Evolutionary conservation across 371 early-diverging fungal genomes (phyloP).

Genomic region (Mucor ambiguus): DNA sequence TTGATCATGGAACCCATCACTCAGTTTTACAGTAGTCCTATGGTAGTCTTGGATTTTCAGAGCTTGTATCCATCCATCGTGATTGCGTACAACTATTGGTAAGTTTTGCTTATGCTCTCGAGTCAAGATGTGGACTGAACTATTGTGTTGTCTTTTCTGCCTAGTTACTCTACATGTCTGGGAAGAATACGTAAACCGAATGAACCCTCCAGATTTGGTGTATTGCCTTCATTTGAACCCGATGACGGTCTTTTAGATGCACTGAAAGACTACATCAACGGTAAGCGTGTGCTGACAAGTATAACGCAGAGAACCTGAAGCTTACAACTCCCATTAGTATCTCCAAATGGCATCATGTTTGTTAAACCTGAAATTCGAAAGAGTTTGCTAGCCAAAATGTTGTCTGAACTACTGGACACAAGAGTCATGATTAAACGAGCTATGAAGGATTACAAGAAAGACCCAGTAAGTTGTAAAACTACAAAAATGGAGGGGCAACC

Average conservation of each 20-base stretch:
- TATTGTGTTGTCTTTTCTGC: background rate
- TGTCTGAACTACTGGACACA: slow-evolving; percentile 84
- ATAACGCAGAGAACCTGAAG: background rate
- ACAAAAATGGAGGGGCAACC: background rate
- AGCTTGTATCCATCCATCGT: slow-evolving; percentile 92
- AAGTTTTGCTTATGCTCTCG: slow-evolving; percentile 9
- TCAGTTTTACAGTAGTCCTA: slow-evolving; percentile 78
- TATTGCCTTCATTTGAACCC: slow-evolving; percentile 22
- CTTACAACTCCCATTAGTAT: slow-evolving; percentile 40
- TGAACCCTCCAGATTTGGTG: slow-evolving; percentile 48
- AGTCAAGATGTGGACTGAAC: background rate
- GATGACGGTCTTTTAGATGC: slow-evolving; percentile 36
- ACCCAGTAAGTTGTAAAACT: slow-evolving; percentile 64
- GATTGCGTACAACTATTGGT: slow-evolving; percentile 94
- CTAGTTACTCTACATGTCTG: slow-evolving; percentile 82
- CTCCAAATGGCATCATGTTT: slow-evolving; percentile 86
- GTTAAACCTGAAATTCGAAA: slow-evolving; percentile 76
- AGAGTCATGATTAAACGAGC: slow-evolving; percentile 86
- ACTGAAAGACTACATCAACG: slow-evolving; percentile 68
- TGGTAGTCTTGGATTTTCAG: slow-evolving; percentile 90
- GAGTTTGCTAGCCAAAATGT: slow-evolving; percentile 79
- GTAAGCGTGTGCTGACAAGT: slow-evolving; percentile 31
- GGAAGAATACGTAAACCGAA: slow-evolving; percentile 58
- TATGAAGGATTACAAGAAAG: slow-evolving; percentile 73
- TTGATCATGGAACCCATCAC: slow-evolving; percentile 88